Evolutionary conservation across 2,329 filamentous ascomycete species (phyloP).

Genomic region (Verticillium alfalfae): DNA sequence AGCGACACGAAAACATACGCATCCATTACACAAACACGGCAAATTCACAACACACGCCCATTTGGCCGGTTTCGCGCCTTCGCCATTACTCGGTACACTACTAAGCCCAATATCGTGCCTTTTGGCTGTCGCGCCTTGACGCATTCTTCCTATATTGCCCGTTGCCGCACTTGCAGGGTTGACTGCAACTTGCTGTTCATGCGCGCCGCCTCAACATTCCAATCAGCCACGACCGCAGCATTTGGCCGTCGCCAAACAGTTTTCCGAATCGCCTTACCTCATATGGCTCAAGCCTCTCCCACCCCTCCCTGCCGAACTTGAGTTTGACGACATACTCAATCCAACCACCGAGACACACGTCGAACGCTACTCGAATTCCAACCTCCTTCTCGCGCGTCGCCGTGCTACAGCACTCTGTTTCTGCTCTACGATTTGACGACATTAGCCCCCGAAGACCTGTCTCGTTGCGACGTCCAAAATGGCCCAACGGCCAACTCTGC

Average conservation of each 20-base stretch:
- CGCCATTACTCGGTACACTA: background rate
- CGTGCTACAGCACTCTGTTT: conserved; percentile 1
- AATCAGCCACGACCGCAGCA: conserved; percentile 7
- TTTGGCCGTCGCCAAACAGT: background rate
- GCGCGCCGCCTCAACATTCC: conserved; percentile 8
- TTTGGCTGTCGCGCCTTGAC: conserved; percentile 3
- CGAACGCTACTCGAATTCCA: conserved; percentile 9
- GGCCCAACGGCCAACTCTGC: conserved; percentile 50
- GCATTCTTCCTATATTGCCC: background rate
- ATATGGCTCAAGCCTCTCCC: conserved; percentile 5
- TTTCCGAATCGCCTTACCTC: conserved; percentile 1
- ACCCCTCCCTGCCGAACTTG: conserved; percentile 5
- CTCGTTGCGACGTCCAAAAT: conserved; percentile 27
- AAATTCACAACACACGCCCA: background rate
- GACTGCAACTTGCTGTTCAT: conserved; percentile 16
- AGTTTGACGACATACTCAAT: conserved; percentile 14
- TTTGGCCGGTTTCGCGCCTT: background rate
- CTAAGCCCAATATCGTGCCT: background rate
- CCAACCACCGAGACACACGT: conserved; percentile 13
- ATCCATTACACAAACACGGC: background rate
- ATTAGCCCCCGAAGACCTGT: background rate
- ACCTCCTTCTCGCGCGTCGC: conserved; percentile 5
- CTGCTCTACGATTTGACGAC: conserved; percentile 1
- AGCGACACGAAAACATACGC: background rate
- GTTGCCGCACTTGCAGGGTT: conserved; percentile 2